Evolutionary conservation across 2,329 filamentous ascomycete genomes (phyloP), one percentile per base, ranked within the genome.

Genomic region (Phialophora expanda): DNA sequence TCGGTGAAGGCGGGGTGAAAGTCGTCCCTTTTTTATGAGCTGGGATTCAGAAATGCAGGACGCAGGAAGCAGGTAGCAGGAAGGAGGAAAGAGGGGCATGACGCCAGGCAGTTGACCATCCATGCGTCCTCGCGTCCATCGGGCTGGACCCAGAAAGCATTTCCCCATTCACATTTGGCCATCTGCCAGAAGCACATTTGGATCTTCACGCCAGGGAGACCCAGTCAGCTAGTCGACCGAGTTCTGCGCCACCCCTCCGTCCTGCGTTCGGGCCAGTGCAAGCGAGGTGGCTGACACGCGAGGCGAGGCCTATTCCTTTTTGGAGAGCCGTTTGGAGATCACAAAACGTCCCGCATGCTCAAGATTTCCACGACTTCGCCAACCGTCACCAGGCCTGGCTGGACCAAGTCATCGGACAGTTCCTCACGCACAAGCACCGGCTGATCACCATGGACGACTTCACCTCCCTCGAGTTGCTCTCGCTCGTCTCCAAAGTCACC

Each of bases 401-500:
- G 51, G 28, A 12, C 22, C 44, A 55, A 28, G 32, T 46, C 38
- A 57, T 46, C 28, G 22, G 34, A 57, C 34, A 57, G 4, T 44
- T 24, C 12, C 38, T 44, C 38, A 17, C 17, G 38, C 17, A 44
- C 38, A n/a, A 4, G 38, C 38, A 44, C 38, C 38, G 28, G 28
- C 26, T 59, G 28, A 28, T 14, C 30, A 20, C 54, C 58, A 96
- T 97, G 92, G 93, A 96, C 76, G 94, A 97, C 75, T 86, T 99
- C 72, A 87, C 91, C 78, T 91, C 92, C 73, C 88, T 99, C 76
- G 95, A 99, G 84, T 85, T 96, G 67, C 86, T 99, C 61, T 97
- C 93, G 73, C 89, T 99, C 75, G 93, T 98, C 64, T 95, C 92
- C 58, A 97, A 94, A 78, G 92, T 99, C 73, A 93, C 93, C 14